Evolutionary conservation across 371 early-diverging fungal species (phyloP), one percentile per base, ranked within the genome.

Genomic region (Racocetra persica): DNA sequence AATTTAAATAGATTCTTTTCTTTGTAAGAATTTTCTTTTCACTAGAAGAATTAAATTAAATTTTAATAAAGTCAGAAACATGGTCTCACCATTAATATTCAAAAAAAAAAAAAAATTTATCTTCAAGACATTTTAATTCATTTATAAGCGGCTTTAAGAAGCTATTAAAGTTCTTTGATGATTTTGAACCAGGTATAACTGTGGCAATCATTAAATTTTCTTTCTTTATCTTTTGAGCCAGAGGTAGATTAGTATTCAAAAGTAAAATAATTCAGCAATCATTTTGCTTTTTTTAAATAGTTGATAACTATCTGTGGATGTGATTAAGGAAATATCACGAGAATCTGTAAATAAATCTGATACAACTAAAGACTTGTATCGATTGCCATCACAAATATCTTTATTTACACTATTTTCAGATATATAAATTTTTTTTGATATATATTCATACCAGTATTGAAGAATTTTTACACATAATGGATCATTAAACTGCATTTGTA

Each of bases 171-270:
- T 71, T 14, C 24, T 54, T 72, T 16, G 32, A 32, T 7, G 14
- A 7, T 7, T 72, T 72, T 1, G 54, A 36, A 26, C 51, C 54
- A 3, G 32, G 55, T 4, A 72, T 72, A 51, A 72, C 54, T 10
- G 28, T 4, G 7, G 14, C 52, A 22, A 72, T 72, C 20, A 72
- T n/a, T 54, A 72, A 54, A 54, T 72, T 72, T 18, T 72, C 72
- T 54, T 72, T 72, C 54, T 54, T 72, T 10, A 28, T 18, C 0
- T 20, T 4, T 52, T 24, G 6, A n/a, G 22, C 2, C 8, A 26
- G 54, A 24, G 32, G 52, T 20, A 72, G 16, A 32, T 72, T 72
- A 1, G 26, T 18, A 54, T 72, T 72, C 14, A 72, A 22, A 10
- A 72, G 4, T 72, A 72, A 54, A 16, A 72, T 3, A n/a, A 72